Percentiles rank a stretch among this genome's conserved stretches.
Evolutionary conservation across 306 rosid genomes (phyloP).

Genomic region (Senna tora): DNA sequence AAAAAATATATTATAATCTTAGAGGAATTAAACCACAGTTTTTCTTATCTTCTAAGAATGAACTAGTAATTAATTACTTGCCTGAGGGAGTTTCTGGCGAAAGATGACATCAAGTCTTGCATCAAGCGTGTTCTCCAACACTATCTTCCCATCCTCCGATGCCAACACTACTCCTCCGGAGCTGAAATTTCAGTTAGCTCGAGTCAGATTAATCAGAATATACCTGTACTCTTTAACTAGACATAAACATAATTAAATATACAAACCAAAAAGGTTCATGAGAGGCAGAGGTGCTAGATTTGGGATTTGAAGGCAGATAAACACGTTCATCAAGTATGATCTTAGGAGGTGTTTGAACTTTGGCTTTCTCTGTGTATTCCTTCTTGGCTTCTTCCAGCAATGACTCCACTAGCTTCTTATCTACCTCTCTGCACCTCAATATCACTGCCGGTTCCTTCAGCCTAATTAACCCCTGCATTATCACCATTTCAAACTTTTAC

Average conservation of each 20-base stretch:
- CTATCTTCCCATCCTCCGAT: constrained; percentile 73
- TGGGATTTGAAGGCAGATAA: constrained; percentile 61
- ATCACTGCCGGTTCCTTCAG: constrained; percentile 58
- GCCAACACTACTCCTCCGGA: constrained; percentile 71
- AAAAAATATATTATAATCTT: too few species aligned
- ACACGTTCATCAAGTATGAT: constrained; percentile 51
- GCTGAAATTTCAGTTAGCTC: too few species aligned
- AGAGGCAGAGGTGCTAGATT: constrained; percentile 33
- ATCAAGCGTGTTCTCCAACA: constrained; percentile 66
- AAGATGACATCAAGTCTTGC: constrained; percentile 61
- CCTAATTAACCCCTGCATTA: constrained; percentile 51
- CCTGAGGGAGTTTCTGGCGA: constrained; percentile 61
- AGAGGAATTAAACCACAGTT: too few species aligned
- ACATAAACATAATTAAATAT: too few species aligned
- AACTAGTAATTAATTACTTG: too few species aligned
- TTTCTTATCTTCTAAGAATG: too few species aligned
- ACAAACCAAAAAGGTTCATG: constrained; percentile 57
- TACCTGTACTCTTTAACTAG: too few species aligned
- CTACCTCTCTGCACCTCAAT: constrained; percentile 64
- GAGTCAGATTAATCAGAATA: too few species aligned
- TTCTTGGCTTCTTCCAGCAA: constrained; percentile 55
- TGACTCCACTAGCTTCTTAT: constrained; percentile 54
- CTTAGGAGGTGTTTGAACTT: constrained; percentile 43
- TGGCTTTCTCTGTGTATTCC: constrained; percentile 55
- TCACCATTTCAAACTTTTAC: background rate